Percentiles rank a stretch among this genome's conserved stretches.
Conservation (phyloP, 345 rosid genomes). For the Noccaea caerulescens region DNA sequence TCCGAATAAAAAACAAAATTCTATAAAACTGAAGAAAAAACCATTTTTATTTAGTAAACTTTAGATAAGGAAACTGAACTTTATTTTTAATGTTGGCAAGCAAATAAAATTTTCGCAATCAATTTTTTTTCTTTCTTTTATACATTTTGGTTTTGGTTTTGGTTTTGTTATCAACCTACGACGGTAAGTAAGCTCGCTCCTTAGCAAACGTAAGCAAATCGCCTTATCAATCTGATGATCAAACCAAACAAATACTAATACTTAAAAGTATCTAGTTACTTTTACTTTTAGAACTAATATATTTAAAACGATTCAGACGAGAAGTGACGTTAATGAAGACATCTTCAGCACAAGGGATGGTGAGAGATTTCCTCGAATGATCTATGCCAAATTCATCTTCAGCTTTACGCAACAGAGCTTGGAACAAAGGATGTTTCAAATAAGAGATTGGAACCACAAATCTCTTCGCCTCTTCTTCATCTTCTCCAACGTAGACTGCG, state of each 20-base stretch:
- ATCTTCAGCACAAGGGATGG: slow-evolving; percentile 35
- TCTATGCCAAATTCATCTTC: slow-evolving; percentile 45
- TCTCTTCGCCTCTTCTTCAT: slow-evolving; percentile 43
- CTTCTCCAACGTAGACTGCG: slow-evolving; percentile 30
- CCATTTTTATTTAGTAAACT: not conserved
- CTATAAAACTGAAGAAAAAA: not conserved
- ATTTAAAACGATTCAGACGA: slow-evolving; percentile 20
- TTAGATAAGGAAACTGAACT: not conserved
- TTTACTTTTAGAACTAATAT: not conserved
- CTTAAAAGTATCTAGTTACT: not conserved
- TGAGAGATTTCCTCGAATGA: slow-evolving; percentile 41
- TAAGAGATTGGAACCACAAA: slow-evolving; percentile 49
- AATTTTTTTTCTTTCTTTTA: not conserved
- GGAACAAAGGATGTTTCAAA: slow-evolving; percentile 51
- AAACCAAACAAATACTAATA: slow-evolving; percentile 21
- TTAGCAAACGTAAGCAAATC: not conserved
- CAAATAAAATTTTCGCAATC: not conserved
- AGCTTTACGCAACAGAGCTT: slow-evolving; percentile 40
- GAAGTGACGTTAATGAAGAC: slow-evolving; percentile 28
- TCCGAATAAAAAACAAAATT: not conserved
- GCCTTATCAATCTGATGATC: not conserved
- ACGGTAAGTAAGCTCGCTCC: not conserved
- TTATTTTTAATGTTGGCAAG: not conserved
- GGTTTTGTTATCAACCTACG: not conserved
- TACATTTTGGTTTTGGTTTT: slow-evolving; percentile 18